Conservation (phyloP, 1,284 basidiomycete species). For the Rhodotorula sp. region DNA sequence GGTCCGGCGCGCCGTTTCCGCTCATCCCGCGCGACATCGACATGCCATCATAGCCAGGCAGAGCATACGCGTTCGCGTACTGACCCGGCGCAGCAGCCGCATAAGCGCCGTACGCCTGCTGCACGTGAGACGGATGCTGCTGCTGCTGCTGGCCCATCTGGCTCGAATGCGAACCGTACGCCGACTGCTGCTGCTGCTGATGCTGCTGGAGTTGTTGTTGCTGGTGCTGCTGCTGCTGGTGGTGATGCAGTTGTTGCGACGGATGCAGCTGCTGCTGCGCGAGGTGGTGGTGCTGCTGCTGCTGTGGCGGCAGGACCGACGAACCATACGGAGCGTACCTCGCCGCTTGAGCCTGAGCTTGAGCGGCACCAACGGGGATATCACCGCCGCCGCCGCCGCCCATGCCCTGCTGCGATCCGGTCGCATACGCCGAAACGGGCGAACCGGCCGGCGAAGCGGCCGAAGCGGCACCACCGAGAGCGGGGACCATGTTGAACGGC, state of each 20-base stretch:
- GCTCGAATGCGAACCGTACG: neutral
- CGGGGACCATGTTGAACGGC: slow-evolving; percentile 7
- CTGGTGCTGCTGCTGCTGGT: neutral
- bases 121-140: neutral
- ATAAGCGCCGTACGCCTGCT: neutral
- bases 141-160: neutral
- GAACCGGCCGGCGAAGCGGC: neutral
- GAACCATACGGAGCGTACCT: neutral
- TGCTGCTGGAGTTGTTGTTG: neutral
- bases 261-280: neutral
- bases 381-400: neutral
- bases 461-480: slow-evolving; percentile 5
- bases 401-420: neutral
- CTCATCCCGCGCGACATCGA: neutral
- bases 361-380: neutral
- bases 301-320: neutral
- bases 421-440: neutral
- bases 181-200: neutral
- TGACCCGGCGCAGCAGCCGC: neutral
- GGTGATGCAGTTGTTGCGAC: too few species aligned
- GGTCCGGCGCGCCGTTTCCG: neutral
- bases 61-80: neutral
- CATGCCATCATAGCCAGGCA: neutral
- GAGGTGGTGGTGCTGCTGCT: neutral
- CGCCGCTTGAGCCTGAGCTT: neutral